Conservation (phyloP, 108 stramenopile genomes). For the Nannochloropsis oceanica region DNA sequence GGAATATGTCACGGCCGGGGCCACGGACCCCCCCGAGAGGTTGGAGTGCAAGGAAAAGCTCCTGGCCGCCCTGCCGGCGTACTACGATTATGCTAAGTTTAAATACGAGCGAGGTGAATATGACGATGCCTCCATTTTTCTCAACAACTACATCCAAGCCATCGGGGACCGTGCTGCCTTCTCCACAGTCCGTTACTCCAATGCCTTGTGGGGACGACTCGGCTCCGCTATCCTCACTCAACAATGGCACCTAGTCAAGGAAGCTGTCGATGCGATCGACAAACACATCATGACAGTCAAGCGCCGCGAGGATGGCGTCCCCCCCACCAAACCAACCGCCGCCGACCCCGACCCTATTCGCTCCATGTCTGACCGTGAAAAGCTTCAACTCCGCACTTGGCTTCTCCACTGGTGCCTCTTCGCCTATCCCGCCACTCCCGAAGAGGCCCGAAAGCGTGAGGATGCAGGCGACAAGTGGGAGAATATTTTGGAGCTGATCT, state of each 20-base stretch:
- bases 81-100: constrained; percentile 67
- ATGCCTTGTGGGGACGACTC: constrained; percentile 78
- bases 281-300: constrained; percentile 49
- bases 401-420: constrained; percentile 95
- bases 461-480: constrained; percentile 10
- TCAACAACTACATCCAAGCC: constrained; percentile 55
- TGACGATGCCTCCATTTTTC: constrained; percentile 52
- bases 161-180: constrained; percentile 32
- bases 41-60: background rate
- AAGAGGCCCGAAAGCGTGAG: constrained; percentile 1
- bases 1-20: constrained; percentile 51
- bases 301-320: constrained; percentile 26
- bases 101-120: constrained; percentile 88
- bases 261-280: constrained; percentile 64
- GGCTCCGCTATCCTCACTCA: constrained; percentile 74
- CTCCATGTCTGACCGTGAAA: constrained; percentile 55
- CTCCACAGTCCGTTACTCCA: constrained; percentile 23
- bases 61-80: constrained; percentile 12
- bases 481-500: constrained; percentile 29
- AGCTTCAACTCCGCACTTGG: constrained; percentile 92
- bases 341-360: background rate
- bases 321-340: constrained; percentile 26
- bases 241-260: constrained; percentile 66
- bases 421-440: constrained; percentile 85
- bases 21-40: constrained; percentile 37